These are phyloP conservation scores for Fusarium gaditjirri DNA, from an alignment of 2,329 filamentous ascomycete species.

Conservation along the genomic window DNA sequence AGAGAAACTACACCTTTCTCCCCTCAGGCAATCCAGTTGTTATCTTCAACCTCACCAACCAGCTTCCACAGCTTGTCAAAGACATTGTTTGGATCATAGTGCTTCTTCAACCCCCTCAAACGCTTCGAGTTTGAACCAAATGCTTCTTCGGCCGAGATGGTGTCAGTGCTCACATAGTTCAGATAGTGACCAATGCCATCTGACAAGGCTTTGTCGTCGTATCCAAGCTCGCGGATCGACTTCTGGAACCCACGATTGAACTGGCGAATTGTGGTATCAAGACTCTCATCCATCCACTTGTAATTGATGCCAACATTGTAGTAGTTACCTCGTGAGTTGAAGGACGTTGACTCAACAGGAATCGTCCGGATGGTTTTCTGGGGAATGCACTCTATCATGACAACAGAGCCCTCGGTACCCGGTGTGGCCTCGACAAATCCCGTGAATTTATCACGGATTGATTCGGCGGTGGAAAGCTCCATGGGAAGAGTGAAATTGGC, in stretches of 20 bases:
- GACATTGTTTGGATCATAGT: slow-evolving; percentile 34
- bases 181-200: slow-evolving; percentile 38
- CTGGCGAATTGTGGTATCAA: slow-evolving; percentile 33
- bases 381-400: slow-evolving; percentile 37
- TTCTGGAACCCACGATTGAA: slow-evolving; percentile 39
- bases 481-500: slow-evolving; percentile 57
- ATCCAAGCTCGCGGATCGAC: slow-evolving; percentile 31
- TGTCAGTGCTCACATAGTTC: slow-evolving; percentile 29
- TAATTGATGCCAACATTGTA: slow-evolving; percentile 36
- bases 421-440: slow-evolving; percentile 28
- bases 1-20: not conserved
- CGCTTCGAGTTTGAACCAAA: slow-evolving; percentile 33
- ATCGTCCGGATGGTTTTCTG: slow-evolving; percentile 19
- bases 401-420: slow-evolving; percentile 20
- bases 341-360: slow-evolving; percentile 34
- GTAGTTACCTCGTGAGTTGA: slow-evolving; percentile 41
- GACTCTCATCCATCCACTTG: slow-evolving; percentile 24
- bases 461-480: slow-evolving; percentile 35
- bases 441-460: slow-evolving; percentile 30
- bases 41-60: slow-evolving; percentile 32
- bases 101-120: slow-evolving; percentile 32
- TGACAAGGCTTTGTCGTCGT: slow-evolving; percentile 26
- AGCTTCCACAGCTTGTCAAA: slow-evolving; percentile 41
- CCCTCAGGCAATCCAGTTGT: slow-evolving; percentile 27
- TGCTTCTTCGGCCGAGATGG: slow-evolving; percentile 33